phyloP scores from a whole-genome alignment of 176 grass and related monocot species.

The Phoenix roebelenii region DNA sequence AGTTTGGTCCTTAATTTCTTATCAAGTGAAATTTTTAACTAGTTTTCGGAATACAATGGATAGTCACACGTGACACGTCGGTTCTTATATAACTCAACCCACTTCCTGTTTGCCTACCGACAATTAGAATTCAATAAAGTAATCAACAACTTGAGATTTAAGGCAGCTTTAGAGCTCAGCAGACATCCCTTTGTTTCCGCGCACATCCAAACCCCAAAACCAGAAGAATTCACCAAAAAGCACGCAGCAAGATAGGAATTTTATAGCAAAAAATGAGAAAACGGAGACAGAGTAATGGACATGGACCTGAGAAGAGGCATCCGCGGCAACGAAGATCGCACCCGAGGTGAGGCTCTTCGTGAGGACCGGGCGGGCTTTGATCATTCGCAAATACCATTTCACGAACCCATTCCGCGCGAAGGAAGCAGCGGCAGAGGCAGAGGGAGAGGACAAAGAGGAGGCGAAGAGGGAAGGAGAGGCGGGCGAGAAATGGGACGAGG shows the following conservation, averaged over 20 bases:
- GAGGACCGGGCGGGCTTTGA: constrained; percentile 56
- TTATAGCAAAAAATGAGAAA: background rate
- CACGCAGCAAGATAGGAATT: background rate
- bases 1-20: too few species aligned
- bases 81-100: too few species aligned
- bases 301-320: constrained; percentile 73
- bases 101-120: too few species aligned
- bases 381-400: constrained; percentile 59
- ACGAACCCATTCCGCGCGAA: constrained; percentile 32
- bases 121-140: too few species aligned
- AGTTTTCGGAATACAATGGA: too few species aligned
- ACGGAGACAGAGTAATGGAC: background rate
- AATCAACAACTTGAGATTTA: too few species aligned
- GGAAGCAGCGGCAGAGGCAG: background rate
- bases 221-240: background rate
- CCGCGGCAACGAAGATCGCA: constrained; percentile 67
- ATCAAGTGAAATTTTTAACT: too few species aligned
- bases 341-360: constrained; percentile 90
- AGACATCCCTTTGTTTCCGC: too few species aligned
- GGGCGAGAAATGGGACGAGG: background rate
- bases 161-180: too few species aligned
- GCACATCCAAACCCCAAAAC: background rate
- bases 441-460: background rate
- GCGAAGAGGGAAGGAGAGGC: constrained; percentile 9
- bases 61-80: too few species aligned